Conservation (phyloP, 768 basidiomycete genomes). For the Suillus spraguei region DNA sequence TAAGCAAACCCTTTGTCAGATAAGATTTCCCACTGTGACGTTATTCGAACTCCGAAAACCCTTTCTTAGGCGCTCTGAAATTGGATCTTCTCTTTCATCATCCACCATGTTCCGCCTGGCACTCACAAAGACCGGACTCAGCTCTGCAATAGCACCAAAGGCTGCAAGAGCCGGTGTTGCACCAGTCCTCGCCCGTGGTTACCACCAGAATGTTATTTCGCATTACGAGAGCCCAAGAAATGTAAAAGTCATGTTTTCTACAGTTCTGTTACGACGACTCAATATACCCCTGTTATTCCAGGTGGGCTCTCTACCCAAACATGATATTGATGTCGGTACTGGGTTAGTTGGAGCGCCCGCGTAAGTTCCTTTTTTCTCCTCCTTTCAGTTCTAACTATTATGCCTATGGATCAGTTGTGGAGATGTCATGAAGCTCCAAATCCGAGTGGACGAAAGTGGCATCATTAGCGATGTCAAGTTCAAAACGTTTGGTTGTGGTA, state of each 20-base stretch:
- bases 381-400: constrained; percentile 19
- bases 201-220: constrained; percentile 96
- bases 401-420: constrained; percentile 65
- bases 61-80: constrained; percentile 6
- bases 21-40: constrained; percentile 17
- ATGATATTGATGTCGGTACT: constrained; percentile 90
- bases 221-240: constrained; percentile 99
- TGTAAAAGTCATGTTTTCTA: constrained; percentile 56
- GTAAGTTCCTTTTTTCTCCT: constrained; percentile 48
- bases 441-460: constrained; percentile 92
- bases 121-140: constrained; percentile 51
- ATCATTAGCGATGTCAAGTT: constrained; percentile 99
- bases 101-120: constrained; percentile 73
- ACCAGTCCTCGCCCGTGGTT: constrained; percentile 66
- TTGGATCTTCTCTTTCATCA: constrained; percentile 22
- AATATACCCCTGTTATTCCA: constrained; percentile 48
- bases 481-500: constrained; percentile 99
- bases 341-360: constrained; percentile 98
- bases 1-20: constrained; percentile 17
- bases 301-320: constrained; percentile 97
- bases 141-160: constrained; percentile 45
- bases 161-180: constrained; percentile 42
- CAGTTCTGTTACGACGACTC: constrained; percentile 52
- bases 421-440: constrained; percentile 99
- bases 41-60: constrained; percentile 19